phyloP scores from a whole-genome alignment of 495 filamentous ascomycete species.

The Penicillium parvum region DNA sequence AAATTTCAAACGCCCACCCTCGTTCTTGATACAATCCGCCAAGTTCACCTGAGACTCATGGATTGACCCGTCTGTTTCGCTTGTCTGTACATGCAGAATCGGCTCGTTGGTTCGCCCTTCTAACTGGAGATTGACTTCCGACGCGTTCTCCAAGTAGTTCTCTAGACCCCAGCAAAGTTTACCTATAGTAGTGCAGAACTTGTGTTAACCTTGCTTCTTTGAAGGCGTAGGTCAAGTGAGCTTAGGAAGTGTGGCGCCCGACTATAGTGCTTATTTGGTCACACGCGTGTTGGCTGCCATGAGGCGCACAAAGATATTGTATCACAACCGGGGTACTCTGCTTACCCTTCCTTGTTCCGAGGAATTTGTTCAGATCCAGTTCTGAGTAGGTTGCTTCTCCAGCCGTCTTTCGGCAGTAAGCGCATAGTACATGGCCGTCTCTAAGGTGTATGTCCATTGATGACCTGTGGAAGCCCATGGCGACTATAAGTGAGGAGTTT shows the following conservation, averaged over 20 bases:
- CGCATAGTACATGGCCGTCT: constrained; percentile 18
- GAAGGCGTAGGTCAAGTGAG: too few relatives aligned
- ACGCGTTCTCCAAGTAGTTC: constrained; percentile 10
- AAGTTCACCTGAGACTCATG: constrained; percentile 16
- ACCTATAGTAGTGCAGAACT: constrained; percentile 10
- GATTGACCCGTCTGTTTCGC: constrained; percentile 8
- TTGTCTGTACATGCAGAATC: constrained; percentile 15
- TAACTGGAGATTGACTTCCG: constrained; percentile 13
- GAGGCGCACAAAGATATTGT: too few relatives aligned
- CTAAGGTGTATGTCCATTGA: constrained; percentile 22
- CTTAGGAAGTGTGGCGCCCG: too few relatives aligned
- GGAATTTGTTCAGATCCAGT: constrained; percentile 18
- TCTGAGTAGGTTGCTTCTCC: constrained; percentile 23
- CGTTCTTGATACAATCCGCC: constrained; percentile 28
- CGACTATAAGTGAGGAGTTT: background rate
- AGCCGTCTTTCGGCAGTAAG: constrained; percentile 17
- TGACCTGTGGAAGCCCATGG: constrained; percentile 27
- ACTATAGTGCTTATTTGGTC: too few relatives aligned
- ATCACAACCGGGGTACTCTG: too few relatives aligned
- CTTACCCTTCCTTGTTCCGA: constrained; percentile 22
- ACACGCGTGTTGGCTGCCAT: too few relatives aligned
- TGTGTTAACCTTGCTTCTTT: background rate
- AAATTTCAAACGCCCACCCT: constrained; percentile 20
- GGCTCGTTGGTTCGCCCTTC: constrained; percentile 19
- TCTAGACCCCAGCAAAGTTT: constrained; percentile 20